Base-by-base conservation (phyloP, 225 moss, liverwort and hornwort genomes). In the Marchantia polymorpha region DNA sequence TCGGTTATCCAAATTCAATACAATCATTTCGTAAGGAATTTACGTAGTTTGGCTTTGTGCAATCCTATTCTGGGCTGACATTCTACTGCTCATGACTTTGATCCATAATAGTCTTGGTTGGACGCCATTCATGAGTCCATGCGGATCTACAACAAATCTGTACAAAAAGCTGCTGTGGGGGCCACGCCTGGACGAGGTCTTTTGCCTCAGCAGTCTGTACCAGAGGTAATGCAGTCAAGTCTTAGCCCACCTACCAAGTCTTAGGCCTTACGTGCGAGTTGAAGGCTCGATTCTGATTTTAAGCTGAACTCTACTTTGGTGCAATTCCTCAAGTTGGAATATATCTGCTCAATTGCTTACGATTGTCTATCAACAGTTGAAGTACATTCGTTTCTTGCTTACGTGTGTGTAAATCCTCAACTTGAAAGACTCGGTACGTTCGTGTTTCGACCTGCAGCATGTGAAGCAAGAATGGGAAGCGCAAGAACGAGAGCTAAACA, bases 381-480 rank as follows among this genome's bases (percentile, higher is more conserved):
- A 19, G 9, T 56, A 12, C 19, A 13, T 56, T 56, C 4, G 14
- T 56, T 13, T 19, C 56, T 56, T 56, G 56, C 5, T 56, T 29
- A 66, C 12, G 2, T 66, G 10, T 25, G 22, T 27, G 10, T 65
- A 65, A 65, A 29, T 13, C 8, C 12, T 10, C 14, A 66, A 2
- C 13, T 66, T 66, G 8, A 12, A 66, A 27, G 27, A 13, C 1
- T 27, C 6, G 29, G 26, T 39, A 39, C 54, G 16, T 74, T 53
- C 52, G 7, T 73, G 26, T 11, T 50, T 50, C 13, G 27, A 50
- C 48, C 19, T 72, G 82, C 88, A 97, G 97, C 89, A 94, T 89
- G 84, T 89, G 76, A 91, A 90, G 85, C 94, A 94, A 84, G 97
- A 94, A 78, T 97, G 97, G 97, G 94, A 91, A 81, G 92, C 89